Evolutionary conservation across 1,139 yeast species (phyloP), one percentile per base, ranked within the genome.

Genomic region (Yamadazyma dendronema): DNA sequence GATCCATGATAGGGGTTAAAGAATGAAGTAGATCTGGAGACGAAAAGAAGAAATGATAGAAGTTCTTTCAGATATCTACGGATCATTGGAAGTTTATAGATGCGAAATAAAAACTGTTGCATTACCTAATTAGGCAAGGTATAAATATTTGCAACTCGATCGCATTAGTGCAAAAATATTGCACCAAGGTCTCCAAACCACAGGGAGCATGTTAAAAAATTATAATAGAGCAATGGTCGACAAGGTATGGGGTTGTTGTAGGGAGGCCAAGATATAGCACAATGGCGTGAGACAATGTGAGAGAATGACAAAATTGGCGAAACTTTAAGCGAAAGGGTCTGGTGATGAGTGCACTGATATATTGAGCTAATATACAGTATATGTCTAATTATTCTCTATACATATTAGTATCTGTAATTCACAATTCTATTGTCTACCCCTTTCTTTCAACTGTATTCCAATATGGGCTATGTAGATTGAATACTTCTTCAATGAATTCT

Each of bases 1-100:
- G 53, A 43, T 60, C 61, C 65, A 56, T 54, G 44, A 39, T 33
- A 30, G 28, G 35, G 28, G 29, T 11, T 16, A 21, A 21, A 28
- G 30, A 11, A 24, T 13, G 17, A 4, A 6, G 29, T 13, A 7
- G 17, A 12, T 6, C 12, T 4, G 17, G n/a, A 12, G 27, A 5
- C 12, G 27, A 24, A 24, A 24, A 12, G 8, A 24, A 13, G 7
- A 15, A 11, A 9, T 12, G 6, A 29, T 4, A 17, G 14, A 17
- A n/a, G 30, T n/a, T n/a, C n/a, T n/a, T n/a, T n/a, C n/a, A n/a
- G 22, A 19, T 19, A 19, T 19, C 22, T 19, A 26, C 31, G 42
- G 39, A 41, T 39, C 42, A 38, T 34, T 35, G 33, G 41, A 39
- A 33, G 41, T 37, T 36, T 39, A 38, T 42, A 46, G 40, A 40